phyloP scores from a whole-genome alignment of 1,284 basidiomycete genomes.

The Puccinia hordei region DNA sequence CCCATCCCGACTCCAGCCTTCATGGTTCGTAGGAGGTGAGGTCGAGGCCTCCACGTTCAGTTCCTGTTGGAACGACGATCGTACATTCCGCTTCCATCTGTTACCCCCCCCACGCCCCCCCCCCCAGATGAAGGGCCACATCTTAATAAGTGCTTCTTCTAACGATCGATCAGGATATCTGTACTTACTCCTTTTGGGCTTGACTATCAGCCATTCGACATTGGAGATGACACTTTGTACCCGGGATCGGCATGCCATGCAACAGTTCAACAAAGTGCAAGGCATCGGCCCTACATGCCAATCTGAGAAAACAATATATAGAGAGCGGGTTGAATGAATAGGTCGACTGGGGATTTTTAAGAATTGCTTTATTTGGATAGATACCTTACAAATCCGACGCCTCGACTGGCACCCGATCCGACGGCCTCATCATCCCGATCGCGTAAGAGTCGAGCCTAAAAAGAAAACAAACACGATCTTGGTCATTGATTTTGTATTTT shows the following conservation, averaged over 20 bases:
- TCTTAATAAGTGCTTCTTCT: no score
- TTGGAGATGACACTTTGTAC: constrained; percentile 22
- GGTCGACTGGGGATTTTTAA: no score
- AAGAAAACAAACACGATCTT: no score
- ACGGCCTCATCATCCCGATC: constrained; percentile 22
- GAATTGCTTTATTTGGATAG: background rate
- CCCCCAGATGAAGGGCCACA: no score
- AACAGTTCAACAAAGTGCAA: constrained; percentile 32
- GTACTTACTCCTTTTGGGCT: constrained; percentile 46
- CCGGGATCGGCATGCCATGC: constrained; percentile 24
- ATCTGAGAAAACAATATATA: background rate
- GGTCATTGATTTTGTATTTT: no score
- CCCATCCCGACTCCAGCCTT: background rate
- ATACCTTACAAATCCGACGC: constrained; percentile 46
- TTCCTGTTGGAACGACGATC: constrained; percentile 21
- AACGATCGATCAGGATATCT: no score
- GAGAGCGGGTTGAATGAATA: no score
- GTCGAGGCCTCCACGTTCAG: background rate
- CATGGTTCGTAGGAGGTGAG: background rate
- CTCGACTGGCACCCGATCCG: constrained; percentile 30
- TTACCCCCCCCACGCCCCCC: no score
- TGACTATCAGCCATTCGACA: constrained; percentile 49
- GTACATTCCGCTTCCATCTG: constrained; percentile 41
- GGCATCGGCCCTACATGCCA: constrained; percentile 12
- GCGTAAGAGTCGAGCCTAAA: constrained; percentile 35